phyloP scores from a whole-genome alignment of 306 rosid genomes.

The Trichosanthes truncata region DNA sequence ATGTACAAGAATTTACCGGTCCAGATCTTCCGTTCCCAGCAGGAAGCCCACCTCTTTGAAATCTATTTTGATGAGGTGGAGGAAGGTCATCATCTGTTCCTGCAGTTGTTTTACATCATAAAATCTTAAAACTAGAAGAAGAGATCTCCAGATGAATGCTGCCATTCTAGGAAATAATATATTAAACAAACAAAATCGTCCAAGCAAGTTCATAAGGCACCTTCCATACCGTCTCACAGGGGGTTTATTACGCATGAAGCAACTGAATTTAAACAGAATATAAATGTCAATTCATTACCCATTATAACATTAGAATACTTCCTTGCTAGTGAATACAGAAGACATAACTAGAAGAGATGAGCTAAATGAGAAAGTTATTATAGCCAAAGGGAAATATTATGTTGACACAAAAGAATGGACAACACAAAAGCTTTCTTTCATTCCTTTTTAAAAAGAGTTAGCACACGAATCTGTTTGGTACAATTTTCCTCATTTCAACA shows the following conservation, averaged over 20 bases:
- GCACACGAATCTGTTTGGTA: background rate
- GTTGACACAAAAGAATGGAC: background rate
- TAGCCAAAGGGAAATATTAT: background rate
- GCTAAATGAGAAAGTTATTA: background rate
- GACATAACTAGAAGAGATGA: background rate
- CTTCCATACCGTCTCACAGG: background rate
- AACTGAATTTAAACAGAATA: background rate
- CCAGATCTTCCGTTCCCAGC: constrained; percentile 37
- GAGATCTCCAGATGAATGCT: background rate
- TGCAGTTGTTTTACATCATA: constrained; percentile 13
- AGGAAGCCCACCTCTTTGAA: constrained; percentile 33
- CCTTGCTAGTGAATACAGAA: constrained; percentile 2
- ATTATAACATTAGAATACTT: background rate
- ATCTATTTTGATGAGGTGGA: constrained; percentile 52
- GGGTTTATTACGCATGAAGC: background rate
- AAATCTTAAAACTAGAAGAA: background rate
- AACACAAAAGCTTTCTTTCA: background rate
- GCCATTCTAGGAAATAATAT: background rate
- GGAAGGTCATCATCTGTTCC: constrained; percentile 53
- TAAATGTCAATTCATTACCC: background rate
- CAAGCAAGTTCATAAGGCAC: background rate
- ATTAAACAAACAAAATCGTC: background rate
- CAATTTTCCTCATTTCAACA: background rate
- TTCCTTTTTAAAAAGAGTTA: background rate
- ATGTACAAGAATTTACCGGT: constrained; percentile 37